phyloP scores from a whole-genome alignment of 345 rosid genomes.

The Dovyalis caffra region DNA sequence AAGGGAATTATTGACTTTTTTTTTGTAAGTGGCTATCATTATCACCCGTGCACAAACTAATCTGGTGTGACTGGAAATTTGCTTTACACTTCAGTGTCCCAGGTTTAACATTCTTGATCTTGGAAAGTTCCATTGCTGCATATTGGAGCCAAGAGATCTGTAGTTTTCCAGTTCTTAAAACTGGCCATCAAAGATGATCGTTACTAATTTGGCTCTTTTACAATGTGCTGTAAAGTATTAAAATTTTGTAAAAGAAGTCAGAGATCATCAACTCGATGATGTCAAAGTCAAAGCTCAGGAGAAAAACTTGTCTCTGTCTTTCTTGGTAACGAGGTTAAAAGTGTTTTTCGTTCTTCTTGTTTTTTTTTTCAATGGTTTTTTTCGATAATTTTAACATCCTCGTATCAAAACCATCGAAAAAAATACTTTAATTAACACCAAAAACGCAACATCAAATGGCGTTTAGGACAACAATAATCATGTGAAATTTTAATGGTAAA shows the following conservation, averaged over 20 bases:
- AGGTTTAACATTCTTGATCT: background rate
- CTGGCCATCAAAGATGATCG: background rate
- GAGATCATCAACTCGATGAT: background rate
- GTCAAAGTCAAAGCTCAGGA: background rate
- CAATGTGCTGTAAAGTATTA: background rate
- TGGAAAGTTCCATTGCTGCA: background rate
- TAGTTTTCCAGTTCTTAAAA: background rate
- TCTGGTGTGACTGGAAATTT: background rate
- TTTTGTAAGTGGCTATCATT: background rate
- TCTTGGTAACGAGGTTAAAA: too few relatives aligned
- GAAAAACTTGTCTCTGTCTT: too few relatives aligned
- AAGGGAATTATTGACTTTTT: background rate
- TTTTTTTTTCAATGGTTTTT: too few relatives aligned
- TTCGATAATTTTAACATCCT: too few relatives aligned
- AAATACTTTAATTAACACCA: too few relatives aligned
- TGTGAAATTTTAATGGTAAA: background rate
- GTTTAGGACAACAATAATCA: background rate
- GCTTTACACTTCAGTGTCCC: background rate
- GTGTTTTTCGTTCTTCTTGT: too few relatives aligned
- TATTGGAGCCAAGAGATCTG: background rate
- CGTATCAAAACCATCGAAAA: too few relatives aligned
- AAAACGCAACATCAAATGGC: too few relatives aligned
- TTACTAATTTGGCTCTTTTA: background rate
- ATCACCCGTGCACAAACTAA: background rate
- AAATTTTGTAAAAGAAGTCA: too few relatives aligned